Percentiles rank a stretch among this genome's conserved stretches.
These are phyloP conservation scores for Diplodia sapinea DNA, from an alignment of 2,329 filamentous ascomycete species.

Conservation along the genomic window DNA sequence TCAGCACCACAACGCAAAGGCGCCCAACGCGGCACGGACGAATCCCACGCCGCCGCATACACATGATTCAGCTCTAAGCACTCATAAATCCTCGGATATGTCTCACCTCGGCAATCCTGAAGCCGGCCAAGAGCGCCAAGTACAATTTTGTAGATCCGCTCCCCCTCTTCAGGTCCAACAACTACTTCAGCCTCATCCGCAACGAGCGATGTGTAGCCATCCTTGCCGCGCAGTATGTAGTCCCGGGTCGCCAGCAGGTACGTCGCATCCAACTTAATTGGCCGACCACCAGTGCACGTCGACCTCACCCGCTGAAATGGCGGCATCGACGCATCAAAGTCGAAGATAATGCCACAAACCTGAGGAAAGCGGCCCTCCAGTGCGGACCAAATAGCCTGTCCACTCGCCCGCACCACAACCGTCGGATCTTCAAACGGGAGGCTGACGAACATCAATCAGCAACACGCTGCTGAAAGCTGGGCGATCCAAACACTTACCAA, in stretches of 20 bases:
- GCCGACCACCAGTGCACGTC: not conserved
- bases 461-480: no score
- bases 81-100: not conserved
- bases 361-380: not conserved
- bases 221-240: not conserved
- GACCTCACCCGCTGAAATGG: not conserved
- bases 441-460: no score
- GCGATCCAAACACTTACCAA: no score
- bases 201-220: not conserved
- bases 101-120: not conserved
- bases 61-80: not conserved
- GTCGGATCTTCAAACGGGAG: no score
- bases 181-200: not conserved
- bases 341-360: not conserved
- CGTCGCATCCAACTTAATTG: not conserved
- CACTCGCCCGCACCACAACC: no score
- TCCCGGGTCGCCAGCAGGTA: not conserved
- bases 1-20: not conserved
- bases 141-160: not conserved
- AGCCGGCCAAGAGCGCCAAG: not conserved
- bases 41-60: not conserved
- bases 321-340: not conserved
- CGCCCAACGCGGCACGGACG: not conserved
- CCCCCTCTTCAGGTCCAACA: not conserved
- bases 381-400: no score